Evolutionary conservation across 208 protist species (phyloP), one percentile per base, ranked within the genome.

Genomic region (Trypanosoma brucei): DNA sequence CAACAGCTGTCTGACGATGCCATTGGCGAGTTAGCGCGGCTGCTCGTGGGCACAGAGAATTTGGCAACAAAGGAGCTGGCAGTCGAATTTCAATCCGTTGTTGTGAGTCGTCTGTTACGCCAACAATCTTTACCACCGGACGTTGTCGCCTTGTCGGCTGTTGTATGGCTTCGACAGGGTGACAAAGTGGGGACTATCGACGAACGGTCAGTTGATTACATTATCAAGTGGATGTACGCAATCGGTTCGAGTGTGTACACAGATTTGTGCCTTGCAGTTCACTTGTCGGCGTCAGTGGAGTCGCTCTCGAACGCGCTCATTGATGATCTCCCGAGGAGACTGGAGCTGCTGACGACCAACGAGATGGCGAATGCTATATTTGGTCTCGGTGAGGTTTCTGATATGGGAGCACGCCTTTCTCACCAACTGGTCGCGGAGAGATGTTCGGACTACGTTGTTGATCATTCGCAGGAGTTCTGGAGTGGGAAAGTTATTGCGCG

Each of bases 401-500:
- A 79, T 37, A 78, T 85, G 0, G 85, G 88, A 1, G 76, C 81
- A 62, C 72, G 80, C 7, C 76, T 94, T 33, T 68, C 75, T 6
- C 85, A 94, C 63, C 85, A 94, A 59, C 61, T 94, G 31, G 72
- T 82, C 58, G 72, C 74, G 13, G 83, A 88, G 61, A 70, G 56
- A 4, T 66, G 78, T 7, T 81, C 81, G 4, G 85, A 91, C 62
- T 91, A 92, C 59, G 83, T 68, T 9, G 66, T 95, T 31, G 84
- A 95, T 57, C 67, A 88, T 51, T 72, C 75, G 33, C 58, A 89
- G 50, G 65, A 90, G 13, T 88, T 95, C 65, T 81, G 70, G 39
- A 78, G 72, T 54, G 86, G 79, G 0, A 67, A 31, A 3, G 79
- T 86, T 40, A 81, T 95, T 46, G 74, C 79, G 0, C 31, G 59